These are phyloP conservation scores for Mariannaea sp. DNA, from an alignment of 2,329 filamentous ascomycete genomes.

Conservation along the genomic window DNA sequence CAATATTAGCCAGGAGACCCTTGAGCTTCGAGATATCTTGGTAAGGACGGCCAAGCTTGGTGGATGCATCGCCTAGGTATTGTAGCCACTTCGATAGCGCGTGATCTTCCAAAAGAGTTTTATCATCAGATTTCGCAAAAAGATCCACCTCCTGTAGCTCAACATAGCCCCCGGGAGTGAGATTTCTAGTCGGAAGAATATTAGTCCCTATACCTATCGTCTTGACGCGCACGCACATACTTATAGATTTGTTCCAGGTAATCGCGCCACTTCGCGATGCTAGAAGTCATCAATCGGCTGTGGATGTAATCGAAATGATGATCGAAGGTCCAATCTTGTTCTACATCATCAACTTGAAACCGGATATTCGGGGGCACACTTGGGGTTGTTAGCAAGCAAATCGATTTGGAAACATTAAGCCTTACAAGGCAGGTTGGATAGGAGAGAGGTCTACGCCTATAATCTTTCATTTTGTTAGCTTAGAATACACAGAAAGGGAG, in stretches of 20 bases:
- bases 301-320: slow-evolving; percentile 31
- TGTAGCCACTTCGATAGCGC: slow-evolving; percentile 28
- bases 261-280: slow-evolving; percentile 24
- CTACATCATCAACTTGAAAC: slow-evolving; percentile 29
- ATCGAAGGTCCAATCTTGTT: slow-evolving; percentile 25
- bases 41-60: slow-evolving; percentile 28
- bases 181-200: slow-evolving; percentile 13
- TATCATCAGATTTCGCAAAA: slow-evolving; percentile 21
- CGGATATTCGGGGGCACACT: slow-evolving; percentile 20
- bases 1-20: slow-evolving; percentile 24
- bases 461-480: neutral
- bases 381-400: neutral
- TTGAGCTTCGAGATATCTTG: slow-evolving; percentile 22
- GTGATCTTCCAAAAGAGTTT: slow-evolving; percentile 24
- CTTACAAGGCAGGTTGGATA: slow-evolving; percentile 8
- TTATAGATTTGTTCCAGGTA: slow-evolving; percentile 16
- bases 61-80: slow-evolving; percentile 30
- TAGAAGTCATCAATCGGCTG: slow-evolving; percentile 29
- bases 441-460: neutral
- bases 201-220: too few species aligned
- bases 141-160: slow-evolving; percentile 28
- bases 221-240: neutral
- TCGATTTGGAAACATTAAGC: neutral
- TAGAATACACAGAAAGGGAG: neutral
- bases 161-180: slow-evolving; percentile 18